Evolutionary conservation across 306 rosid genomes (phyloP).

Genomic region (Vigna mungo): DNA sequence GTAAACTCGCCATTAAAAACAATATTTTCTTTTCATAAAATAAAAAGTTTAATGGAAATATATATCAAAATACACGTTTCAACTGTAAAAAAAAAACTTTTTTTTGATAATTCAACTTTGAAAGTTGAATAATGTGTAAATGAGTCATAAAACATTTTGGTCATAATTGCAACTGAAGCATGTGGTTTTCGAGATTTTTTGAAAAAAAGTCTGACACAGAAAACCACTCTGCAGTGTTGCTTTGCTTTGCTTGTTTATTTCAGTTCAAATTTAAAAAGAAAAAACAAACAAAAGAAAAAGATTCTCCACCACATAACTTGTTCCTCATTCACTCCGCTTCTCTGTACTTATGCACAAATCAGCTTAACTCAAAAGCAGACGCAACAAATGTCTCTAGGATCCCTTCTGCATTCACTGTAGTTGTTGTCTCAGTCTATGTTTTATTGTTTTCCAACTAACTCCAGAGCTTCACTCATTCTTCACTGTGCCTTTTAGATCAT

Average conservation of each 20-base stretch:
- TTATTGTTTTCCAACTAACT: neutral
- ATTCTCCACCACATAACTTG: conserved; percentile 38
- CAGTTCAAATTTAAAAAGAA: neutral
- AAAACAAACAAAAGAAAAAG: conserved; percentile 32
- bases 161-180: neutral
- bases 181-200: conserved; percentile 31
- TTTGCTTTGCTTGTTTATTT: conserved; percentile 22
- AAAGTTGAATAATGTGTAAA: neutral
- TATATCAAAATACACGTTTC: neutral
- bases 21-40: neutral
- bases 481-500: neutral
- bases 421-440: neutral
- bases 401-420: conserved; percentile 11
- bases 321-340: conserved; percentile 18
- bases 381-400: conserved; percentile 5
- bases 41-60: neutral
- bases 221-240: conserved; percentile 3
- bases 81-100: too few species aligned
- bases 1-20: neutral
- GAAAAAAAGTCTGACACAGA: conserved; percentile 7
- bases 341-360: conserved; percentile 12
- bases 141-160: neutral
- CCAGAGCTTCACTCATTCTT: neutral
- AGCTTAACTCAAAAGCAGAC: conserved; percentile 4
- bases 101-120: neutral